Conservation (phyloP, 2,329 filamentous ascomycete genomes). For the Pseudogymnoascus verrucosus region DNA sequence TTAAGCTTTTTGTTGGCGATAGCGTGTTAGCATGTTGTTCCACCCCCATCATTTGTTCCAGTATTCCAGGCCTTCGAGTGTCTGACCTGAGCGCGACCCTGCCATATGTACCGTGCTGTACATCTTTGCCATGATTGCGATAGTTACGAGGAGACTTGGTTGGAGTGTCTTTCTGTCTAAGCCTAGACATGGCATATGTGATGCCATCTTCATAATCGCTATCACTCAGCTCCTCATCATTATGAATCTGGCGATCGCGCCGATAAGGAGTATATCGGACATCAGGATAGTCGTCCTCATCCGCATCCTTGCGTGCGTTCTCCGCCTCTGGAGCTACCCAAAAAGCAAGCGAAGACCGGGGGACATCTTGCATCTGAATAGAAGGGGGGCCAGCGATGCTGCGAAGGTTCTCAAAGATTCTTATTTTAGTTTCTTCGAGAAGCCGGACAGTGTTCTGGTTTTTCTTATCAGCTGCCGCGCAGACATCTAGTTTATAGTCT, state of each 20-base stretch:
- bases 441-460: conserved; percentile 82
- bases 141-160: not conserved
- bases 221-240: conserved; percentile 75
- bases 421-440: conserved; percentile 70
- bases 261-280: conserved; percentile 71
- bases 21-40: not conserved
- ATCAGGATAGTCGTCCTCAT: conserved; percentile 83
- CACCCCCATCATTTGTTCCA: not conserved
- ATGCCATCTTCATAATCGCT: conserved; percentile 79
- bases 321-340: conserved; percentile 57
- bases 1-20: not conserved
- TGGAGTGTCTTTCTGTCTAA: not conserved
- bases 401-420: conserved; percentile 77
- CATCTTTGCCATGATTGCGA: not conserved
- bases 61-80: not conserved
- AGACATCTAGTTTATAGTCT: conserved; percentile 84
- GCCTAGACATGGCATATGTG: conserved; percentile 26
- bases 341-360: conserved; percentile 52
- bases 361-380: conserved; percentile 78
- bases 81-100: not conserved
- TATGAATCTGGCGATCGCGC: conserved; percentile 70
- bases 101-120: not conserved
- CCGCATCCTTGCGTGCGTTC: conserved; percentile 57
- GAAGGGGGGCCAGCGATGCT: conserved; percentile 82
- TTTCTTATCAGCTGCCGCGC: conserved; percentile 75